Evolutionary conservation across 768 basidiomycete species (phyloP), one percentile per base, ranked within the genome.

Genomic region (Hypholoma fasciculare): DNA sequence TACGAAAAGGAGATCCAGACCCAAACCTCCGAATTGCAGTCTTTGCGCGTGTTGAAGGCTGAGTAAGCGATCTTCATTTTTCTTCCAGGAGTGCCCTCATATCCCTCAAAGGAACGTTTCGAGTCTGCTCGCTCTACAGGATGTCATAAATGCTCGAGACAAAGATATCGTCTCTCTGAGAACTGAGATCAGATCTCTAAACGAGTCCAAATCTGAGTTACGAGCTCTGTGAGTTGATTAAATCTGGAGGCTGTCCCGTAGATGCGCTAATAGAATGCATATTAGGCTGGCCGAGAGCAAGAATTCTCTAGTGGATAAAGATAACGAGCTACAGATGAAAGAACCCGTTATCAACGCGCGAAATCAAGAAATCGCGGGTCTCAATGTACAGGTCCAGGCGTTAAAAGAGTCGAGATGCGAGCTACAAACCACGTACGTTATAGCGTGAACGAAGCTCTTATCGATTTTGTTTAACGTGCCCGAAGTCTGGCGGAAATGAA

Each of bases 121-220:
- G 8, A 66, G 61, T n/a, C 30, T 69, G 4, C 55, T 68, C 14
- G 58, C 60, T 8, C 47, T 67, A 7, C 70, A 71, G 53, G 65
- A 68, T 16, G 44, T 63, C 7, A 64, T 70, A 50, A 67, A 67
- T 39, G 39, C 60, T 14, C 63, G 65, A 1, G 69, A 73, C 17
- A 68, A 68, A 36, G 72, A 73, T 8, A 58, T 69, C 20, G 37
- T 61, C 4, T 37, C 56, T 0, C 38, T 68, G 11, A 71, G 65
- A 48, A 51, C 58, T 1, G 69, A 71, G 12, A 36, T 65, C 16
- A 65, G 65, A 38, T 57, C 62, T 2, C 14, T 67, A 17, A 55
- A 61, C 30, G 71, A 72, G 27, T 72, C 71, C 3, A 70, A 69
- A 47, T 64, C 65, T 9, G 71, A 72, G 17, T 30, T 72, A 19